Conservation (phyloP, 768 basidiomycete genomes). For the Boletus vermiculosoides region DNA sequence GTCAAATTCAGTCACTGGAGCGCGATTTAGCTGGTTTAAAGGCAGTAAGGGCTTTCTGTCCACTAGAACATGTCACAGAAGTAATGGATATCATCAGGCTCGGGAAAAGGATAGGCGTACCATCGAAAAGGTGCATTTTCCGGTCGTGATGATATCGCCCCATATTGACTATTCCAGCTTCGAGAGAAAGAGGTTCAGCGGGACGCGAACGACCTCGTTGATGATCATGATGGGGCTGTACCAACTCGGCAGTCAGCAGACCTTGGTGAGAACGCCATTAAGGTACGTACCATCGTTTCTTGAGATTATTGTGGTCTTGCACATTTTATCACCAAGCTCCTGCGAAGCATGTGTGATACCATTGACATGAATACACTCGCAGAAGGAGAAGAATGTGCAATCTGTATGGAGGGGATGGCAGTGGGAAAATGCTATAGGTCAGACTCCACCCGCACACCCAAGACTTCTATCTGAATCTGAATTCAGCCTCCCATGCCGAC, state of each 20-base stretch:
- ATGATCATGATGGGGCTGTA: not conserved
- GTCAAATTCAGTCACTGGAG: constrained; percentile 13
- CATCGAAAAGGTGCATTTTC: constrained; percentile 15
- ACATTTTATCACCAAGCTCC: constrained; percentile 6
- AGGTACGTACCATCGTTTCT: constrained; percentile 5
- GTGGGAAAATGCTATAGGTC: constrained; percentile 21
- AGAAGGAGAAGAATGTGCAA: constrained; percentile 20
- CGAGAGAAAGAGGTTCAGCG: constrained; percentile 14
- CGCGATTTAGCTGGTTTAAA: not conserved
- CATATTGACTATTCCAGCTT: constrained; percentile 10
- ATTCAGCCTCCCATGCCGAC: constrained; percentile 16
- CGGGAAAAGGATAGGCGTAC: constrained; percentile 12
- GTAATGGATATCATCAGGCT: constrained; percentile 4
- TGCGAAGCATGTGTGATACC: constrained; percentile 16
- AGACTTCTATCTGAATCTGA: not conserved
- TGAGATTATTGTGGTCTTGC: not conserved
- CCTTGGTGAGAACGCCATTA: constrained; percentile 9
- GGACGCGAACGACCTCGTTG: constrained; percentile 15
- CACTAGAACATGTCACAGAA: not conserved
- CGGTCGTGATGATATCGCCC: not conserved
- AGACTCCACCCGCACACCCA: not conserved
- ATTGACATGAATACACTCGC: constrained; percentile 23
- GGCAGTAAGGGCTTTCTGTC: not conserved
- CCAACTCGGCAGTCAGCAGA: constrained; percentile 2
- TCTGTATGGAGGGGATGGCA: constrained; percentile 21